These are phyloP conservation scores for Thelonectria discophora DNA, from an alignment of 2,329 filamentous ascomycete genomes.

Conservation along the genomic window DNA sequence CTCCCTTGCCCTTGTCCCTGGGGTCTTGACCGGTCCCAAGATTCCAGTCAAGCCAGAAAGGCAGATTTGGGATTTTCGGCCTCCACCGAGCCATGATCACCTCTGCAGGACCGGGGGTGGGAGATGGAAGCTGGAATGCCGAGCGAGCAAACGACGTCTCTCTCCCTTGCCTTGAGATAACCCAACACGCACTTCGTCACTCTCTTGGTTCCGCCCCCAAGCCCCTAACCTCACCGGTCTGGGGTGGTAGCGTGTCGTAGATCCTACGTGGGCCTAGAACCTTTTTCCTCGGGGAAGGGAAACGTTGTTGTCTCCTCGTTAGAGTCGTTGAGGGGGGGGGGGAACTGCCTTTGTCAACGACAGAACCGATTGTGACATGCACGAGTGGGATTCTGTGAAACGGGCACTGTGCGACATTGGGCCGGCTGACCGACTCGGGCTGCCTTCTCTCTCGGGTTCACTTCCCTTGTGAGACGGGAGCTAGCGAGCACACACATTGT, in stretches of 20 bases:
- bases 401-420: conserved; percentile 10
- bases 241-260: conserved; percentile 30
- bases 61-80: conserved; percentile 22
- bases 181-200: background rate
- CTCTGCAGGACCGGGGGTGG: conserved; percentile 34
- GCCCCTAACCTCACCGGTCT: conserved; percentile 39
- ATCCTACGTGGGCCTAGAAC: conserved; percentile 30
- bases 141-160: conserved; percentile 21
- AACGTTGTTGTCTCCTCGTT: conserved; percentile 21
- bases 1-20: background rate
- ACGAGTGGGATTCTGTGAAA: conserved; percentile 12
- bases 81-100: conserved; percentile 32
- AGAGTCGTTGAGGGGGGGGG: conserved; percentile 18
- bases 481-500: background rate
- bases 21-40: conserved; percentile 34
- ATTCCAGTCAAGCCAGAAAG: conserved; percentile 1
- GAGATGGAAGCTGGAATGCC: conserved; percentile 21
- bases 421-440: background rate
- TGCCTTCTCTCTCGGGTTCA: background rate
- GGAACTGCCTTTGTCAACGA: no score
- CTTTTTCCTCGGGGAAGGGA: conserved; percentile 14
- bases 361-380: conserved; percentile 18
- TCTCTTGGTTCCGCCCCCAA: conserved; percentile 16
- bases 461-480: conserved; percentile 19
- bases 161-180: conserved; percentile 11